Percentiles rank a stretch among this genome's conserved stretches.
Evolutionary conservation across 1,284 basidiomycete species (phyloP).

Genomic region (Leccinum solheimii): DNA sequence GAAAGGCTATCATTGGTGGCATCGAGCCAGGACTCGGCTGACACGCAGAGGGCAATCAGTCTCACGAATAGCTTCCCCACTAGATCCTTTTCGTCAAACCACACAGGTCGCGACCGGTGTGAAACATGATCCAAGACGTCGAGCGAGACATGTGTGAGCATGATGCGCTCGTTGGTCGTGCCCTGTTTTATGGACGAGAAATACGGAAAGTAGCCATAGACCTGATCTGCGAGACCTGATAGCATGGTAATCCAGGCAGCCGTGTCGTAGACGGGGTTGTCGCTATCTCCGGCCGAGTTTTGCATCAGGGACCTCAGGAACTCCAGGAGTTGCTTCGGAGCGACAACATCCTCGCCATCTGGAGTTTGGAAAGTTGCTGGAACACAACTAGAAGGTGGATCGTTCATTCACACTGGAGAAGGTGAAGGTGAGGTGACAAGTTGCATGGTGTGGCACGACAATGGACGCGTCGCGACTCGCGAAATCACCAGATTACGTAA

Average conservation of each 20-base stretch:
- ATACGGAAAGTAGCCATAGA: conserved; percentile 51
- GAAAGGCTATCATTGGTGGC: conserved; percentile 37
- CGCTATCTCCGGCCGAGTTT: conserved; percentile 35
- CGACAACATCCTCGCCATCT: conserved; percentile 34
- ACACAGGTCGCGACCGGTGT: conserved; percentile 50
- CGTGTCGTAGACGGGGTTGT: conserved; percentile 30
- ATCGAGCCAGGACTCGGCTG: conserved; percentile 59
- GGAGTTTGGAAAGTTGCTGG: conserved; percentile 43
- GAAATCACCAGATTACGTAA: not conserved
- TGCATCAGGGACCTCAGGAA: conserved; percentile 45
- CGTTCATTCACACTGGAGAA: conserved; percentile 18
- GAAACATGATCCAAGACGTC: conserved; percentile 53
- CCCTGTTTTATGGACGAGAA: conserved; percentile 45
- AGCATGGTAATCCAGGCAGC: conserved; percentile 46
- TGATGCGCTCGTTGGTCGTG: conserved; percentile 59
- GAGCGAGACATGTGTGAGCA: conserved; percentile 53
- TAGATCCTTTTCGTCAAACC: conserved; percentile 44
- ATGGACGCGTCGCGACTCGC: not conserved
- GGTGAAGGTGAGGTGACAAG: not conserved
- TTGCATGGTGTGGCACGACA: not conserved
- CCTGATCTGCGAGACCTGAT: conserved; percentile 49
- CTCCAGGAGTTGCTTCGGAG: conserved; percentile 46
- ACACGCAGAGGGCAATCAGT: conserved; percentile 52
- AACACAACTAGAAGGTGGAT: conserved; percentile 31
- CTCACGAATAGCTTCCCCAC: conserved; percentile 50